Evolutionary conservation across 441 rosid species (phyloP).

Genomic region (Adansonia rubrostipa): DNA sequence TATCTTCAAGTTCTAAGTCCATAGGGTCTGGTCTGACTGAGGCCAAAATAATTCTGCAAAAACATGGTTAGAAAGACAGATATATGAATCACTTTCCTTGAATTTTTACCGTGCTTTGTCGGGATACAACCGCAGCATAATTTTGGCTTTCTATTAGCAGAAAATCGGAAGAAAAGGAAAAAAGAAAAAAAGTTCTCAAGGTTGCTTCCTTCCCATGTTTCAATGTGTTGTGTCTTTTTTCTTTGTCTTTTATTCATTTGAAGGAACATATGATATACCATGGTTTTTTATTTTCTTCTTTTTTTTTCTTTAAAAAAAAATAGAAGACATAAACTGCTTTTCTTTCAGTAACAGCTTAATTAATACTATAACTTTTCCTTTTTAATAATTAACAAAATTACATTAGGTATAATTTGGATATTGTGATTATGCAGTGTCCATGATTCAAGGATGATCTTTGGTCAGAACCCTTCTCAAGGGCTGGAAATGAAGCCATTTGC

Average conservation of each 20-base stretch:
- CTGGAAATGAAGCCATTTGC: constrained; percentile 59
- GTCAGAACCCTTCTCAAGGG: constrained; percentile 42
- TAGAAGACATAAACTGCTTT: background rate
- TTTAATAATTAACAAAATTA: too few relatives aligned
- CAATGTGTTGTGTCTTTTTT: background rate
- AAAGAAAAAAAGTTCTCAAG: constrained; percentile 19
- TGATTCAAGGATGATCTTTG: constrained; percentile 46
- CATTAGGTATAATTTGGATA: background rate
- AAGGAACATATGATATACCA: too few relatives aligned
- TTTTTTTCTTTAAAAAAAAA: too few relatives aligned
- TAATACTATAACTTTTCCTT: background rate
- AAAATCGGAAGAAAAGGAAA: background rate
- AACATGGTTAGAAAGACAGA: constrained; percentile 38
- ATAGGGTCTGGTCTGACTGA: constrained; percentile 40
- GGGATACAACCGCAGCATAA: constrained; percentile 25
- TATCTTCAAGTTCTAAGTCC: constrained; percentile 34
- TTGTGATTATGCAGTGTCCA: constrained; percentile 52
- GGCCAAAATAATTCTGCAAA: constrained; percentile 46
- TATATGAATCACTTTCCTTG: constrained; percentile 30
- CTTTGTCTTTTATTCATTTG: background rate
- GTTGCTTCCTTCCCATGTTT: constrained; percentile 5
- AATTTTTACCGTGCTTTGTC: constrained; percentile 41
- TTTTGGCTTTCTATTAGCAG: background rate
- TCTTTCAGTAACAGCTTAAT: background rate
- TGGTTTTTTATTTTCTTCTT: background rate